Percentiles rank a stretch among this genome's conserved stretches.
Evolutionary conservation across 1,284 basidiomycete species (phyloP).

Genomic region (Baeospora myosura): DNA sequence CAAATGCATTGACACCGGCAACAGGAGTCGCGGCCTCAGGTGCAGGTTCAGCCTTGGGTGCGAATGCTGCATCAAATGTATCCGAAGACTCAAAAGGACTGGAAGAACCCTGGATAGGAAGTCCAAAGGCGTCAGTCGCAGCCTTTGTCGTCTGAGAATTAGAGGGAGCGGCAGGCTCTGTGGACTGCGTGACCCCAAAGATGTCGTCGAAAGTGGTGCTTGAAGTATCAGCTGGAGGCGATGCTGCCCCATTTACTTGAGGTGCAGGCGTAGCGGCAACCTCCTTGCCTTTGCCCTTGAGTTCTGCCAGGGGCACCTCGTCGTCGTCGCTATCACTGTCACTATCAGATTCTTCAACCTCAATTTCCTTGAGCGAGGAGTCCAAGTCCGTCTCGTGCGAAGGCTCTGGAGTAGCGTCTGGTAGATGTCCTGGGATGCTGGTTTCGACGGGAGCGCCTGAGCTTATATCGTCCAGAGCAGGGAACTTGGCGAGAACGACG

Average conservation of each 20-base stretch:
- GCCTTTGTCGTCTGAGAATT: not conserved
- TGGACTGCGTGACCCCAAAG: slow-evolving; percentile 34
- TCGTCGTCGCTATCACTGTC: slow-evolving; percentile 46
- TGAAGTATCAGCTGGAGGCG: slow-evolving; percentile 18
- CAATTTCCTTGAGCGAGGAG: slow-evolving; percentile 55
- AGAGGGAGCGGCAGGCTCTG: slow-evolving; percentile 14
- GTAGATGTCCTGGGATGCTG: slow-evolving; percentile 14
- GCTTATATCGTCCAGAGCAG: slow-evolving; percentile 35
- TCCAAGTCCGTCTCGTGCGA: slow-evolving; percentile 43
- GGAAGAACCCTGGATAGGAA: slow-evolving; percentile 17
- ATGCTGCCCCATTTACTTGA: slow-evolving; percentile 12
- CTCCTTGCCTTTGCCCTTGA: slow-evolving; percentile 21
- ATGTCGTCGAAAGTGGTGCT: slow-evolving; percentile 48
- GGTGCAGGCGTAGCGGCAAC: slow-evolving; percentile 12
- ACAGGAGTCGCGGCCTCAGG: slow-evolving; percentile 18
- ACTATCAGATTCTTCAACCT: slow-evolving; percentile 55
- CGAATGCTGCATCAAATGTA: too few species aligned
- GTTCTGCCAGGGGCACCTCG: slow-evolving; percentile 35
- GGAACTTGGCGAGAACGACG: slow-evolving; percentile 31
- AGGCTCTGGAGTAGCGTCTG: slow-evolving; percentile 12
- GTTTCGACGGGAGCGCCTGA: slow-evolving; percentile 10
- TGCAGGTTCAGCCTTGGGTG: too few species aligned
- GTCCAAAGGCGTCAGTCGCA: slow-evolving; percentile 22
- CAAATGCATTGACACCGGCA: slow-evolving; percentile 63
- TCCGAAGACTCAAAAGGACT: too few species aligned